Base-by-base conservation (phyloP, 768 basidiomycete species). In the Suillus fuscotomentosus region DNA sequence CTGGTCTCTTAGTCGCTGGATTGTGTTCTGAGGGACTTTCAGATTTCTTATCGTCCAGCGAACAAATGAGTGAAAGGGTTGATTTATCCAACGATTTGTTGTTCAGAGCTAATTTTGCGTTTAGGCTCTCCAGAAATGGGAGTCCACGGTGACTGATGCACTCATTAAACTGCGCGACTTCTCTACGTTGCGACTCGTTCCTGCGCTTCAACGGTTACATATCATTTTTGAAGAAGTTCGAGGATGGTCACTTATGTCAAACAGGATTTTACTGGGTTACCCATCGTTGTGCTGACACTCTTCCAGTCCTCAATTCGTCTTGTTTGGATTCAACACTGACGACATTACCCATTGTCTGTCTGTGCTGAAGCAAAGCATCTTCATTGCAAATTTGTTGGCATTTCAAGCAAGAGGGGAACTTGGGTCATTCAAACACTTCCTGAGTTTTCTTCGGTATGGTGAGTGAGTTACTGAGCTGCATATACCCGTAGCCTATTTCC, bases 41-140 rank as follows among this genome's bases (percentile, higher is more conserved):
- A 34, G 92, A 94, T 75, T 91, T 91, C 72, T 80, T 94, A 60
- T 86, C 89, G 14, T 91, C 90, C 65, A 85, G 85, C 22, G 91
- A 92, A 69, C 87, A 89, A 70, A 90, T 90, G 83, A 91, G 88
- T 65, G 92, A 95, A 77, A 81, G 93, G 73, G 93, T 92, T 77
- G 69, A 78, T 73, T 45, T 63, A 51, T 50, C 48, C 48, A 57
- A 60, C 15, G 24, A 53, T 66, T 56, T 27, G 66, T 66, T 63
- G 51, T 63, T 13, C 36, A 54, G n/a, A 65, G 41, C 70, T 76
- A 63, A 77, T 63, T 48, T 51, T 66, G 43, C 41, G 71, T 65
- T 59, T 67, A 94, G 92, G 86, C 87, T 55, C 81, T 94, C 63
- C 87, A 88, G 72, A 92, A 92, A 73, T 95, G 92, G 92, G 92